Base-by-base conservation (phyloP, 2,329 filamentous ascomycete species). In the Aureobasidium uvarum region DNA sequence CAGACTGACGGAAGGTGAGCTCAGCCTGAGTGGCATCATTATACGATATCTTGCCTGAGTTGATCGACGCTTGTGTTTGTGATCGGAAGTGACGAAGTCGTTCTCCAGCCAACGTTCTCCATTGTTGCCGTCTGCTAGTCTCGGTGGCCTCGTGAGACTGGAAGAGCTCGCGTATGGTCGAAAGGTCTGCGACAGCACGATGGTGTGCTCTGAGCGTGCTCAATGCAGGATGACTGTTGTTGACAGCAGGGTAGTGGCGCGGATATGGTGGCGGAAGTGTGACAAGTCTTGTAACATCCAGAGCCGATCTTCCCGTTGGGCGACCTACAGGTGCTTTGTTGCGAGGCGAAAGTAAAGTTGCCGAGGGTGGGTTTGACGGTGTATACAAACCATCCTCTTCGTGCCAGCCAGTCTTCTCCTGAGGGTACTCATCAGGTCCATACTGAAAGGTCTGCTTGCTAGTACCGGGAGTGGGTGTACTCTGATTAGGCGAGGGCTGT, bases 201-300 rank as follows among this genome's bases (percentile, higher is more conserved):
- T 97, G 89, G 0, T 87, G 84, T 3, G 83, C 86, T 58, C 95
- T 87, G 54, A 91, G 93, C 1, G 86, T 83, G 0, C 89, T 84
- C n/a, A 99, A 83, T 69, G 96, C 89, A 0, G 95, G 95, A 73
- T 99, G 95, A 70, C 86, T 96, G 73, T 98, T 99, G 75, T 96
- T 97, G 18, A 98, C 91, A 0, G 95, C 95, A 10, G 95, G 95
- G 71, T 98, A 90, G 73, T 98, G 94, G 8, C 94, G 88, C 1
- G 95, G 95, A 75, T 96, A 98, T 1, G 95, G 91, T 1, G 95
- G 95, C 10, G 95, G 95, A 36, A 99, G 82, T 0, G 95, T 97
- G 5, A 99, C 90, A 1, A 99, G 85, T 33, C 95, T 85, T 3
- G 95, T 98, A 31, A 98, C 89, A 72, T 99, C 94, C 3, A 98